Percentiles rank a stretch among this genome's conserved stretches.
phyloP scores from a whole-genome alignment of 495 filamentous ascomycete genomes.

The Lophium mytilinum region DNA sequence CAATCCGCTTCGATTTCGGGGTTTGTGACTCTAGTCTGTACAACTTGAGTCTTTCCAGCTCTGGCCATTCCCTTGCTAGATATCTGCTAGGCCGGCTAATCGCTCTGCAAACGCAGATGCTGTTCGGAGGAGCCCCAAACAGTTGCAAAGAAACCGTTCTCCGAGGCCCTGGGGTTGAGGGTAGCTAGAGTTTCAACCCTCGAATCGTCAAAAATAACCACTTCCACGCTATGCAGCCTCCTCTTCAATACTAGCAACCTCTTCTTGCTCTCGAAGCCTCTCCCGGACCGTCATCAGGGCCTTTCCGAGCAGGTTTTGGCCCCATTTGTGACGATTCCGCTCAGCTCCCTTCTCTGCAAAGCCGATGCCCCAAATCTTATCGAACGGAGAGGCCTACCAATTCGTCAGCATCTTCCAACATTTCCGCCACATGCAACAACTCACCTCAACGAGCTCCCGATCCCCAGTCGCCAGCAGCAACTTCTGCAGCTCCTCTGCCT shows the following conservation, averaged over 20 bases:
- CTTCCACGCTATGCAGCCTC: not conserved
- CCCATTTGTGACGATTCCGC: conserved; percentile 46
- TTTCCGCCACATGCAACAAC: conserved; percentile 5
- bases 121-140: too few relatives aligned
- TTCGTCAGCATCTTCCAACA: conserved; percentile 48
- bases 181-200: too few relatives aligned
- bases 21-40: too few relatives aligned
- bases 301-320: conserved; percentile 60
- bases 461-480: conserved; percentile 50
- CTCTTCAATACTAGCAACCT: not conserved
- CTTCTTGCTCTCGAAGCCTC: conserved; percentile 31
- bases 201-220: too few relatives aligned
- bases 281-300: conserved; percentile 43
- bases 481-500: conserved; percentile 32
- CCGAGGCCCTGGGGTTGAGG: too few relatives aligned
- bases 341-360: conserved; percentile 44
- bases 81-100: too few relatives aligned
- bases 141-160: too few relatives aligned
- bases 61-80: too few relatives aligned
- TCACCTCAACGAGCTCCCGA: conserved; percentile 55
- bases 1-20: too few relatives aligned
- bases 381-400: conserved; percentile 50
- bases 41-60: too few relatives aligned
- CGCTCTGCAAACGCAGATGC: too few relatives aligned
- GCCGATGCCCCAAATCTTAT: conserved; percentile 62